Percentiles rank a stretch among this genome's conserved stretches.
phyloP scores from a whole-genome alignment of 2,329 filamentous ascomycete species.

The Teratosphaeria nubilosa region DNA sequence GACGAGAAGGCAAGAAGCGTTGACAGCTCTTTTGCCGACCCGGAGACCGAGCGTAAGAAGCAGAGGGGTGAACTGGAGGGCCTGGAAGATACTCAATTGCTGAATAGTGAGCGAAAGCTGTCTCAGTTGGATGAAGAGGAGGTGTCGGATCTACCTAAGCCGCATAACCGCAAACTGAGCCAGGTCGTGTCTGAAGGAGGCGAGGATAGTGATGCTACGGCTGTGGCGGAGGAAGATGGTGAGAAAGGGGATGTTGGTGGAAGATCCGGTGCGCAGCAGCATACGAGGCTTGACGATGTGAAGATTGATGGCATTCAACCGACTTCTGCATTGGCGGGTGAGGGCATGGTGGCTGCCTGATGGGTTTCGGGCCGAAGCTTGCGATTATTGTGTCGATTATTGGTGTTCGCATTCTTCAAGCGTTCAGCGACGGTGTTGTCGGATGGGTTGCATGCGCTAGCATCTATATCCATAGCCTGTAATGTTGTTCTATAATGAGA shows the following conservation, averaged over 20 bases:
- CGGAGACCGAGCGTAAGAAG: neutral
- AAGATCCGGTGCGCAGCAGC: neutral
- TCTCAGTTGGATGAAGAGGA: neutral
- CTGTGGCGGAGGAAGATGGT: neutral
- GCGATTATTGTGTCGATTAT: neutral
- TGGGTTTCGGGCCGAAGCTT: neutral
- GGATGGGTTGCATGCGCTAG: neutral
- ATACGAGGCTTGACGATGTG: neutral
- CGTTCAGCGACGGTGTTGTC: neutral
- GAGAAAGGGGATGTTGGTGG: neutral
- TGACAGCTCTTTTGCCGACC: neutral
- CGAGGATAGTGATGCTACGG: neutral
- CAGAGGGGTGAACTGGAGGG: neutral
- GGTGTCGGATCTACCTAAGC: neutral
- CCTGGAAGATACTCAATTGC: neutral
- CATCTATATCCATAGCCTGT: neutral
- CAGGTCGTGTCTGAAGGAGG: neutral
- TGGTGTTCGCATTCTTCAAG: neutral
- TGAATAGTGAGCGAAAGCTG: neutral
- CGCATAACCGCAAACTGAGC: neutral
- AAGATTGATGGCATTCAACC: neutral
- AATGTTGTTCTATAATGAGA: neutral
- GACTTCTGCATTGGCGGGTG: neutral
- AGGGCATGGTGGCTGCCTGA: neutral
- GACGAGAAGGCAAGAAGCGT: constrained; percentile 6